Percentiles rank a stretch among this genome's conserved stretches.
phyloP scores from a whole-genome alignment of 148 eudicot species.

The Amaranthus palmeri region DNA sequence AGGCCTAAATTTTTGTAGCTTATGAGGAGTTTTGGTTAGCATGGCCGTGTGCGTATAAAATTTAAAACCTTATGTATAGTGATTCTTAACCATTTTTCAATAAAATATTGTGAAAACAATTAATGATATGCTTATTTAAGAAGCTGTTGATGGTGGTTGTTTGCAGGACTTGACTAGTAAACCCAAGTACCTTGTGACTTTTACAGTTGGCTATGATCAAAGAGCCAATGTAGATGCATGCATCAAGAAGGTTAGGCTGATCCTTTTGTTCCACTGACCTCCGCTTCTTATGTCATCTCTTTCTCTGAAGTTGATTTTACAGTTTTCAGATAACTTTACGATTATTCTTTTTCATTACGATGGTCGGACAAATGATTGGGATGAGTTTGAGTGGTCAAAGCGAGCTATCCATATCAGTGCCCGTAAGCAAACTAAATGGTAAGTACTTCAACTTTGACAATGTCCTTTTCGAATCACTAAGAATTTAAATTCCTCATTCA shows the following conservation, averaged over 20 bases:
- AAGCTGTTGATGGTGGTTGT: neutral
- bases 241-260: conserved; percentile 58
- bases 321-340: conserved; percentile 75
- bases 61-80: too few species aligned
- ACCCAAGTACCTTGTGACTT: conserved; percentile 71
- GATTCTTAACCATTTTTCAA: neutral
- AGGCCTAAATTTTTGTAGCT: too few species aligned
- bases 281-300: neutral
- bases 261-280: neutral
- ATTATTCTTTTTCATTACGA: conserved; percentile 81
- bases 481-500: neutral
- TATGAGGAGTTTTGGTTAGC: too few species aligned
- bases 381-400: conserved; percentile 86
- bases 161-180: conserved; percentile 56
- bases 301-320: conserved; percentile 24
- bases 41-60: too few species aligned
- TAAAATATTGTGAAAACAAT: neutral
- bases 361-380: conserved; percentile 81
- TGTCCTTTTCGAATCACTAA: neutral
- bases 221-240: conserved; percentile 64
- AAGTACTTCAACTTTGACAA: neutral
- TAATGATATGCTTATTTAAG: neutral
- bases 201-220: conserved; percentile 76
- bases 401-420: conserved; percentile 77
- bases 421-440: conserved; percentile 88